phyloP scores from a whole-genome alignment of 2,329 filamentous ascomycete species.

The Pseudocercospora vitis region DNA sequence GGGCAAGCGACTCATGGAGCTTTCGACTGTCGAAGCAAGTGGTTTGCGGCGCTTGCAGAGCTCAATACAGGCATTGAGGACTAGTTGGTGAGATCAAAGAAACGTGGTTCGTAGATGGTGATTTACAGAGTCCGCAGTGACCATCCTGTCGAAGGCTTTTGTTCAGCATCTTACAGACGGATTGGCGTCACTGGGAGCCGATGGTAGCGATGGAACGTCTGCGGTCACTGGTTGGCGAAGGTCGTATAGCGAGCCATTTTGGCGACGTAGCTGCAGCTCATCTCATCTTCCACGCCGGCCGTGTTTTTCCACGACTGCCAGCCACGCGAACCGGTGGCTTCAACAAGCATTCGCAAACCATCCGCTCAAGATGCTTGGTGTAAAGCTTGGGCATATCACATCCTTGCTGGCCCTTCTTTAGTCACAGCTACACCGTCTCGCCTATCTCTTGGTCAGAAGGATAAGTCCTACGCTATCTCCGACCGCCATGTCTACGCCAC shows the following conservation, averaged over 20 bases:
- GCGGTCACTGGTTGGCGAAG: too few relatives aligned
- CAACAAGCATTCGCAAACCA: slow-evolving; percentile 1
- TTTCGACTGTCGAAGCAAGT: background rate
- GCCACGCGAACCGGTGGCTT: background rate
- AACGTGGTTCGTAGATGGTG: too few relatives aligned
- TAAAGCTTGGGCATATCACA: slow-evolving; percentile 1
- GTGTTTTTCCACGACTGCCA: background rate
- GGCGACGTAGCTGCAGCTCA: background rate
- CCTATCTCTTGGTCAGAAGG: background rate
- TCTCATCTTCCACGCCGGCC: background rate
- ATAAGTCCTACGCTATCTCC: background rate
- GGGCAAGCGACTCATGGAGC: background rate
- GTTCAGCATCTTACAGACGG: too few relatives aligned
- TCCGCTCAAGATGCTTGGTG: background rate
- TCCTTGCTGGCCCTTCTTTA: background rate
- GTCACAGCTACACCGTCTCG: background rate
- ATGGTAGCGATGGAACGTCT: too few relatives aligned
- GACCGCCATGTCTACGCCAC: background rate
- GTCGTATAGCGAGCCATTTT: background rate
- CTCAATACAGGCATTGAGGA: too few relatives aligned
- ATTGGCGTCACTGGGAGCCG: too few relatives aligned
- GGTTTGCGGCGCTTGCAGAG: background rate
- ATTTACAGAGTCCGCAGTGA: too few relatives aligned
- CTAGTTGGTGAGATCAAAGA: too few relatives aligned
- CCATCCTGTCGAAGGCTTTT: too few relatives aligned